These are phyloP conservation scores for Candida insectorum DNA, from an alignment of 805 yeast genomes.

Conservation along the genomic window DNA sequence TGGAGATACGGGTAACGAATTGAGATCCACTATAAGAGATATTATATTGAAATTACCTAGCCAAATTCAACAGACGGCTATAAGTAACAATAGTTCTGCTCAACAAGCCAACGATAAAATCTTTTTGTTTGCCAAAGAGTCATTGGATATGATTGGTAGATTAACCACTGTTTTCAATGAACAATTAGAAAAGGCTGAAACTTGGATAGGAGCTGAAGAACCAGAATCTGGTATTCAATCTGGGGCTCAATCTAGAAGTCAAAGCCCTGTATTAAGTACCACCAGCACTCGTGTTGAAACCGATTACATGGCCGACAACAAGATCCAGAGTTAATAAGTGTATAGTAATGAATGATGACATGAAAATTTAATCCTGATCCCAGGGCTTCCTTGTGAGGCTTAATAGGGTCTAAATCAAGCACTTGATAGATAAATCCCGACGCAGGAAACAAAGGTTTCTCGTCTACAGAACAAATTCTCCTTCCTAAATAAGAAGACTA, in stretches of 20 bases:
- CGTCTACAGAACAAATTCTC: too few species aligned
- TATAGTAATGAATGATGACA: too few species aligned
- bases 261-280: conserved; percentile 2
- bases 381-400: too few species aligned
- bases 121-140: conserved; percentile 80
- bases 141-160: conserved; percentile 80
- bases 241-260: background rate
- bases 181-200: conserved; percentile 79
- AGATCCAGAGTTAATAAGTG: conserved; percentile 6
- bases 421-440: too few species aligned
- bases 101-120: conserved; percentile 57
- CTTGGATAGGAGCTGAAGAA: conserved; percentile 60
- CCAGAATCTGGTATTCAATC: conserved; percentile 2
- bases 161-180: conserved; percentile 83
- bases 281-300: too few species aligned
- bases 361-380: too few species aligned
- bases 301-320: conserved; percentile 5
- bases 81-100: conserved; percentile 13
- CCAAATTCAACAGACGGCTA: conserved; percentile 41
- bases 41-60: conserved; percentile 70
- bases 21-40: conserved; percentile 73
- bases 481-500: too few species aligned
- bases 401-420: too few species aligned
- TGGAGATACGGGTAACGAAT: conserved; percentile 15
- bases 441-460: too few species aligned